A percentile compares a stretch with the other conserved stretches of the same genome.
Evolutionary conservation across 768 basidiomycete genomes (phyloP).

Genomic region (Collybiopsis luxurians): DNA sequence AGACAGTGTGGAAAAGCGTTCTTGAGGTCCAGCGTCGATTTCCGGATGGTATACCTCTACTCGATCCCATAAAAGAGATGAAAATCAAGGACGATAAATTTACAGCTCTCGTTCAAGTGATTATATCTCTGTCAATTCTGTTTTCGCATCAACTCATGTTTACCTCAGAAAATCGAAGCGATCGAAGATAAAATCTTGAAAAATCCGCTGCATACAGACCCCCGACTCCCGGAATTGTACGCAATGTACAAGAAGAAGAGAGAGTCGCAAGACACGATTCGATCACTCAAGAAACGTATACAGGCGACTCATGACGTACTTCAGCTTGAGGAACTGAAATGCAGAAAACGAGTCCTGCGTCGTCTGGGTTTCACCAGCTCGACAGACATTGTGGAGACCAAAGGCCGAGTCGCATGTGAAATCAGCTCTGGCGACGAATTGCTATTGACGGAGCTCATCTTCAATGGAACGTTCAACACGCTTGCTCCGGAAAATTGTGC

Average conservation of each 20-base stretch:
- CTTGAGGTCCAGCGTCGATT: constrained; percentile 89
- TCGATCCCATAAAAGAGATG: constrained; percentile 95
- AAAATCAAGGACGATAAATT: constrained; percentile 95
- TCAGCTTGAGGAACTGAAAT: constrained; percentile 95
- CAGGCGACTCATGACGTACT: constrained; percentile 89
- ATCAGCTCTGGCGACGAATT: constrained; percentile 97
- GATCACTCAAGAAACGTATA: constrained; percentile 80
- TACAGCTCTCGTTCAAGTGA: constrained; percentile 77
- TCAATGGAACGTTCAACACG: constrained; percentile 94
- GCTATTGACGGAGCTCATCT: constrained; percentile 93
- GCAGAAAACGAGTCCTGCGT: constrained; percentile 89
- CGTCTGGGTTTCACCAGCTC: constrained; percentile 87
- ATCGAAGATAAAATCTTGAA: constrained; percentile 86
- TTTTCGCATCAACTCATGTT: not conserved
- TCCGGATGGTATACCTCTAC: constrained; percentile 78
- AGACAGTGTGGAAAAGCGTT: constrained; percentile 88
- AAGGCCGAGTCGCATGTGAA: constrained; percentile 97
- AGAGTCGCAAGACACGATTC: constrained; percentile 63
- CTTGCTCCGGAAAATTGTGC: constrained; percentile 91
- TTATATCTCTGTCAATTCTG: not conserved
- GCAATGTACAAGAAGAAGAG: constrained; percentile 77
- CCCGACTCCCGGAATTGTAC: constrained; percentile 78
- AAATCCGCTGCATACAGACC: constrained; percentile 76
- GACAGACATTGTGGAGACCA: constrained; percentile 95
- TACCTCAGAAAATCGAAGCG: constrained; percentile 77